These are phyloP conservation scores for Ostreobium quekettii DNA, from an alignment of 139 green algal species.

Conservation along the genomic window DNA sequence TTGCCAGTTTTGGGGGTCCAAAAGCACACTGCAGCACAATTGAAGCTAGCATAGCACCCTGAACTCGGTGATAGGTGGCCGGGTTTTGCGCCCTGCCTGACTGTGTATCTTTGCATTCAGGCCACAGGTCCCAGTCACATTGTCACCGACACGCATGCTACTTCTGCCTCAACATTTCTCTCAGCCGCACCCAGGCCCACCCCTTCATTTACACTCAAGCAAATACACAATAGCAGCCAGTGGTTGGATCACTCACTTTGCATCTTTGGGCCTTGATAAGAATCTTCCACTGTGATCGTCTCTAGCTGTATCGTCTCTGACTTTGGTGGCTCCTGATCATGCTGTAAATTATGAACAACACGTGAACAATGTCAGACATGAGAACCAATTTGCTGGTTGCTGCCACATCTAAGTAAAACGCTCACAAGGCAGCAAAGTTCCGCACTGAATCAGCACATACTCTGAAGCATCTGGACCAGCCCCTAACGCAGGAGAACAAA, in stretches of 20 bases:
- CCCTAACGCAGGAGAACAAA: too few species aligned
- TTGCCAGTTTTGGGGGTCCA: too few species aligned
- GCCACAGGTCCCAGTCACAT: too few species aligned
- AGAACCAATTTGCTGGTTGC: too few species aligned
- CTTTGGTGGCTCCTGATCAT: slow-evolving; percentile 28
- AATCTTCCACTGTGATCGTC: slow-evolving; percentile 68
- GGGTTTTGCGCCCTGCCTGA: too few species aligned
- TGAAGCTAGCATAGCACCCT: too few species aligned
- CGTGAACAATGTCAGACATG: too few species aligned
- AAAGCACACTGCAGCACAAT: too few species aligned
- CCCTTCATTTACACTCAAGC: background rate
- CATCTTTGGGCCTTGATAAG: slow-evolving; percentile 78
- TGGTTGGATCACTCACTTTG: slow-evolving; percentile 30
- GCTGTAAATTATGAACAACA: slow-evolving; percentile 21
- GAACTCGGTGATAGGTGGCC: too few species aligned
- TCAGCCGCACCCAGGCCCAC: background rate
- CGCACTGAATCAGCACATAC: slow-evolving; percentile 15
- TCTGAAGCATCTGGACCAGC: slow-evolving; percentile 4
- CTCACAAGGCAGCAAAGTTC: too few species aligned
- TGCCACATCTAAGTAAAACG: too few species aligned
- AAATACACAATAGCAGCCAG: background rate
- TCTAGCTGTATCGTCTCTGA: slow-evolving; percentile 55
- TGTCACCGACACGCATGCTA: slow-evolving; percentile 6
- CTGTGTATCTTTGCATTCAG: too few species aligned
- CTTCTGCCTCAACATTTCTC: background rate